These are phyloP conservation scores for Colletotrichum salicis DNA, from an alignment of 2,329 filamentous ascomycete genomes.

Conservation along the genomic window DNA sequence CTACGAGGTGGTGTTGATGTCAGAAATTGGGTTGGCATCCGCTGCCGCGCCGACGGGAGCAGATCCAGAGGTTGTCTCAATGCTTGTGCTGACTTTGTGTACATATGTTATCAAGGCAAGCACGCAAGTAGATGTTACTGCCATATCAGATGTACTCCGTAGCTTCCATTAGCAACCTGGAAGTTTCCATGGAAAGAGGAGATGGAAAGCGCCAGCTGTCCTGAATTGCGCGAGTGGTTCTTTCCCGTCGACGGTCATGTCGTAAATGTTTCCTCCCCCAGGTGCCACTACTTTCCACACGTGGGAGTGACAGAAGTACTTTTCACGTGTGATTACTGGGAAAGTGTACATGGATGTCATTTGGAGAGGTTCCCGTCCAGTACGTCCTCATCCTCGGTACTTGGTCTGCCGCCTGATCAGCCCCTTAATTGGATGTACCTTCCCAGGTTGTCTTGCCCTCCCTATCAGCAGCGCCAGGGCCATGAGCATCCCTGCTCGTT, in stretches of 20 bases:
- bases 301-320: constrained; percentile 25
- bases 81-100: not conserved
- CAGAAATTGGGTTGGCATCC: not conserved
- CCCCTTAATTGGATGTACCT: constrained; percentile 10
- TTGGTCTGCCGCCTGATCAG: not conserved
- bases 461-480: not conserved
- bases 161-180: no score
- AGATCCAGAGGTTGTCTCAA: not conserved
- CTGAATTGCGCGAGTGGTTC: not conserved
- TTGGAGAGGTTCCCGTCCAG: not conserved
- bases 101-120: not conserved
- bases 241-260: not conserved
- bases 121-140: not conserved
- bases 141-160: not conserved
- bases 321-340: not conserved
- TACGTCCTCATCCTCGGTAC: constrained; percentile 13
- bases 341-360: not conserved
- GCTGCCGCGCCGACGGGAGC: not conserved
- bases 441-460: not conserved
- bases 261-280: constrained; percentile 20
- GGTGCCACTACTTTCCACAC: constrained; percentile 31
- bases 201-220: not conserved
- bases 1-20: not conserved
- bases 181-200: not conserved
- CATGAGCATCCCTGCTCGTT: constrained; percentile 15